These are phyloP conservation scores for Blastomyces gilchristii DNA, from an alignment of 2,329 filamentous ascomycete species.

Conservation along the genomic window DNA sequence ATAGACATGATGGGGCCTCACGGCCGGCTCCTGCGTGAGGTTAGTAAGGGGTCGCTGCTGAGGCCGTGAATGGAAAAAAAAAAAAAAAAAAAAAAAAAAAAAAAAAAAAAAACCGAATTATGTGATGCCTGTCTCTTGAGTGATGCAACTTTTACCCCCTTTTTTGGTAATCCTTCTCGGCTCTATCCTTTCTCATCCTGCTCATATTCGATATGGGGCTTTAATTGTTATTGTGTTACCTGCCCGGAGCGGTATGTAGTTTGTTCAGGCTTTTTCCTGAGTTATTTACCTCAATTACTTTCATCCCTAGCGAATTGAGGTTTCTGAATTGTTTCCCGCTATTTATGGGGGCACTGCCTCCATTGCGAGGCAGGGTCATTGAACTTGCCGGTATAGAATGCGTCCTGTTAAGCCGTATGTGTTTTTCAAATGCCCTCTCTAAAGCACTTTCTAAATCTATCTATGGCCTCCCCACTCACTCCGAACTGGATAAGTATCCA, in stretches of 20 bases:
- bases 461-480: background rate
- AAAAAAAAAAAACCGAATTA: background rate
- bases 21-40: slow-evolving; percentile 5
- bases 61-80: slow-evolving; percentile 1
- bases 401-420: background rate
- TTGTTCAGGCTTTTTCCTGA: background rate
- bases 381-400: background rate
- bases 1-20: slow-evolving; percentile 9
- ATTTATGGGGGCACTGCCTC: too few relatives aligned
- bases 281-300: background rate
- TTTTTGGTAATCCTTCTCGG: background rate
- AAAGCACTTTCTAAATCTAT: background rate
- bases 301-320: background rate
- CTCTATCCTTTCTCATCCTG: background rate
- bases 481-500: too few relatives aligned
- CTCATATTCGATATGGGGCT: background rate
- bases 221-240: background rate
- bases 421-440: background rate
- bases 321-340: background rate
- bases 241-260: background rate
- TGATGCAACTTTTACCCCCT: background rate
- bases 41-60: slow-evolving; percentile 7
- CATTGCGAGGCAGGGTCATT: background rate
- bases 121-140: background rate
- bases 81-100: too few relatives aligned